Base-by-base conservation (phyloP, 495 filamentous ascomycete genomes). In the Lepraria neglecta region DNA sequence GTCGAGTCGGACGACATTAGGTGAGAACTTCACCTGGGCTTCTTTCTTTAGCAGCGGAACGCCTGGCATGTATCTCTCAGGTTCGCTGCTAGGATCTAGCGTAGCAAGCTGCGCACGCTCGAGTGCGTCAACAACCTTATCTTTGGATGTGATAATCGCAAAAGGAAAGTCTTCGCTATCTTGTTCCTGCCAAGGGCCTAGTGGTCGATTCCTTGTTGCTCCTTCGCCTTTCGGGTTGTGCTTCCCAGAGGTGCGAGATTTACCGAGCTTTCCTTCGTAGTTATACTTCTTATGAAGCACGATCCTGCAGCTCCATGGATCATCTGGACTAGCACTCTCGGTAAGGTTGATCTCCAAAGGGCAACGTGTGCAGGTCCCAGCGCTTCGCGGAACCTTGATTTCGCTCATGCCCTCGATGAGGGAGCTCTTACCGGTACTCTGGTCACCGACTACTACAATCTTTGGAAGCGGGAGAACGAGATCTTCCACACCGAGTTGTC, bases 401-500 rank as follows among this genome's bases (percentile, higher is more conserved):
- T 85, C 87, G 2, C 86, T 84, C 40, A 94, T 84, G 0, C 85
- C 87, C 33, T 90, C 88, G 70, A 95, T 90, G 0, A 95, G 72
- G 3, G 86, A 90, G 4, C 82, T 86, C 64, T 95, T 95, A 0
- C 90, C 90, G 0, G 89, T 83, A 3, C 81, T 85, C 63, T 95
- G 90, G 59, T 94, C 89, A 1, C 90, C 90, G 1, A 92, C 83
- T 0, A 91, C 81, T 14, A 88, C 87, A 17, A 94, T 80, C 63
- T 89, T 89, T 0, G 90, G 89, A 0, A 94, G 73, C 3, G 78
- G 78, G 0, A 86, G 82, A 0, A 84, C 78, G 30, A 78, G 79
- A 46, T 79, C 73, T 31, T 81, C 79, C 9, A 81, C 78, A 0
- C 79, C 79, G 3, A 81, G 65, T 40, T 78, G 72, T 10, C 76